Evolutionary conservation across 352 stramenopile species (phyloP), one percentile per base, ranked within the genome.

Genomic region (Elongisporangium anandrum): DNA sequence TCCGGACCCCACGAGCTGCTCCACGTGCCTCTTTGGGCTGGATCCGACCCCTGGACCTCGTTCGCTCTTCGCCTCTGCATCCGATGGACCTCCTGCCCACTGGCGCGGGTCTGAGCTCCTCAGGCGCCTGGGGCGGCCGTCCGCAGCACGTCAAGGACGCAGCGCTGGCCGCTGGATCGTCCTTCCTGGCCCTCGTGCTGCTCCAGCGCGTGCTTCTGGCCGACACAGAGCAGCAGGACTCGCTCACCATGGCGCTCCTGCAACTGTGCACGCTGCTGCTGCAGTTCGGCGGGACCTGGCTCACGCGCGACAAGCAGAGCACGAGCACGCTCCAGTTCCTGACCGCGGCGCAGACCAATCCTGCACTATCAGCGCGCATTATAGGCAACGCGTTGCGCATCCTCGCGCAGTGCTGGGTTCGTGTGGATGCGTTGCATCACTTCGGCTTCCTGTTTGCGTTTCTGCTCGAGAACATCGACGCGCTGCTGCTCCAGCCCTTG

Each of bases 381-480:
- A 57, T 66, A 29, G 38, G 73, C 34, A 77, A 77, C 53, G 82
- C 67, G 2, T 48, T 64, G 16, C 72, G 68, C 10, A 68, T 78
- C 20, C 60, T 88, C 8, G 68, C 69, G 24, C 70, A 70, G 54
- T 75, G 76, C 50, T 89, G 72, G 60, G 54, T 88, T 19, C 65
- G 70, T 10, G 66, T 65, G 8, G 75, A 82, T n/a, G 77, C 82
- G 41, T 65, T 92, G 22, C 68, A 79, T 29, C 78, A 89, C 52
- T 92, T 90, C 29, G 82, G 79, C 2, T 68, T 86, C 55, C 63
- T 90, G n/a, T 84, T 90, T 51, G 79, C 78, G 52, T 88, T 92
- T 52, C 58, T 92, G 54, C 54, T 92, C 39, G 77, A 88, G 59
- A 69, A 81, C 66, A 55, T 73, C 21, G 72, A 70, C 23, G 48